phyloP scores from a whole-genome alignment of 768 basidiomycete genomes.

The Kwoniella mangroviensis region DNA sequence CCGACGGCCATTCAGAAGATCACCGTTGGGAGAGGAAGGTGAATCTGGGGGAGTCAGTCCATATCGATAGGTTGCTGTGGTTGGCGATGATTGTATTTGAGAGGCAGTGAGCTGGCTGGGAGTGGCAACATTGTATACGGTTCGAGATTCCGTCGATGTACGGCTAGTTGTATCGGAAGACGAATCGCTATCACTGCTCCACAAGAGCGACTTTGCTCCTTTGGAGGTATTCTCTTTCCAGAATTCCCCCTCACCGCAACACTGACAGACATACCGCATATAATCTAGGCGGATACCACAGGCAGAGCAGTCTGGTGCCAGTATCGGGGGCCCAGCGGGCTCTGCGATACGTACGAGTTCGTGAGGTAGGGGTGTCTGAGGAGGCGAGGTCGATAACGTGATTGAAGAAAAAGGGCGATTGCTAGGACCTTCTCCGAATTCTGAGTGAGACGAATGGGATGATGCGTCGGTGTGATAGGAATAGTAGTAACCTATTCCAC shows the following conservation, averaged over 20 bases:
- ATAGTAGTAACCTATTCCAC: conserved; percentile 51
- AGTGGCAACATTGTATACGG: conserved; percentile 26
- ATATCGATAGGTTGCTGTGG: conserved; percentile 6
- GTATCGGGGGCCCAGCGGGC: conserved; percentile 62
- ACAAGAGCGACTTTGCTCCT: conserved; percentile 13
- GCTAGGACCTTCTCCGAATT: conserved; percentile 17
- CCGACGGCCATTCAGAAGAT: not conserved
- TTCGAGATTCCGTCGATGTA: conserved; percentile 15
- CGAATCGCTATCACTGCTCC: conserved; percentile 16
- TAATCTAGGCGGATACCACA: conserved; percentile 75
- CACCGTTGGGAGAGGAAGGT: not conserved
- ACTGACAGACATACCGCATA: conserved; percentile 88
- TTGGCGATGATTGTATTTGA: conserved; percentile 8
- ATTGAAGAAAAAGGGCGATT: conserved; percentile 8
- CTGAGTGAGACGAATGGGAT: conserved; percentile 16
- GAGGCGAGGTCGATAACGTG: conserved; percentile 20
- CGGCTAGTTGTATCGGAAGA: conserved; percentile 28
- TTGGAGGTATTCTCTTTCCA: conserved; percentile 44
- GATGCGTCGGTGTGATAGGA: conserved; percentile 48
- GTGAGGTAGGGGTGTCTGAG: conserved; percentile 15
- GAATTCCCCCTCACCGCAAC: conserved; percentile 70
- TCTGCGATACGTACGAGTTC: conserved; percentile 39
- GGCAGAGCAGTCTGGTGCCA: conserved; percentile 72
- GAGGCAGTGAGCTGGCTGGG: not conserved
- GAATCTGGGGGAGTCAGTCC: conserved; percentile 14